Base-by-base conservation (phyloP, 352 stramenopile species). In the Paralagenidium karlingii region DNA sequence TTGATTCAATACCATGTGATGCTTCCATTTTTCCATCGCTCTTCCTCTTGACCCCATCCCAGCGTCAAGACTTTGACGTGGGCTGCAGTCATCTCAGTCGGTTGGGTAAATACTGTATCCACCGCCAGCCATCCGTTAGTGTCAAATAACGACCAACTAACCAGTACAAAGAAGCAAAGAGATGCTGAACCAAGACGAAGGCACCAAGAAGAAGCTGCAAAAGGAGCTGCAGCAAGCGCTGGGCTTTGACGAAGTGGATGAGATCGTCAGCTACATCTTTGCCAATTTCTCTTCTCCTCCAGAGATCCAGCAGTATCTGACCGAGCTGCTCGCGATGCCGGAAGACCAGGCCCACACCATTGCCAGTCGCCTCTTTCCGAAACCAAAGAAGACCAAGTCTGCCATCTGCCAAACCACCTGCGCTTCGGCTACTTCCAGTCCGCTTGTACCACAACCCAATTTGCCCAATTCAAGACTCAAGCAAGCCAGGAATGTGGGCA, bases 211-310 rank as follows among this genome's bases (percentile, higher is more conserved):
- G 22, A 34, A n/a, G 36, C 22, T 41, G 6, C 21, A 15, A 3
- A 26, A 8, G 3, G 36, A 41, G 22, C 18, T 20, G 30, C 16
- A 22, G 7, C 22, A 16, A 3, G 19, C 22, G 7, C 53, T 86
- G 40, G 73, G 73, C 38, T 86, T 86, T 51, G 40, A 50, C 5
- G 68, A 86, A 38, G 73, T 86, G 27, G 62, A 77, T 24, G 73
- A 86, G 41, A 86, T 86, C 41, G 58, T 66, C 8, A 37, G 24
- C 11, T 81, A 86, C 43, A 49, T 83, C 20, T 49, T 57, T 28
- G 63, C 30, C 33, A 58, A 45, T 8, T 80, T 86, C 45, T 24
- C 48, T 32, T 58, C 59, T 15, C 61, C 63, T 28, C 40, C 61
- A 15, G 68, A 83, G 38, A 60, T 53, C 19, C 58, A 53, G 36